Base-by-base conservation (phyloP, 2,329 filamentous ascomycete species). In the Pseudopyrenochaeta lycopersici region DNA sequence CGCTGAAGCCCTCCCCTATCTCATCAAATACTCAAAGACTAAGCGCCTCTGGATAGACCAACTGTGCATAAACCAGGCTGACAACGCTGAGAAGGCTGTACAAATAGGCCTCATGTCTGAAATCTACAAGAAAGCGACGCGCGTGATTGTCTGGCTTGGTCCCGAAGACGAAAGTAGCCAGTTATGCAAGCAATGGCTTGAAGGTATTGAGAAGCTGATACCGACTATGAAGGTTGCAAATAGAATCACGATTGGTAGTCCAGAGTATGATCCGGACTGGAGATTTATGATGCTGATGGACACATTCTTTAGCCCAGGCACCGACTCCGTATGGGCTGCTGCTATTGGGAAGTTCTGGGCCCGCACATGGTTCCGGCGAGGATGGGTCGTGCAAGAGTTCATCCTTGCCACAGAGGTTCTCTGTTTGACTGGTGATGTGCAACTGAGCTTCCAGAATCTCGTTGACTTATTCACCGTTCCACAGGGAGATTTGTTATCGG, bases 91-190 rank as follows among this genome's bases (percentile, higher is more conserved):
- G 36, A 68, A 69, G 17, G 61, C 54, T 4, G 56, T 68, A 18
- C 74, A 76, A 53, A 70, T 77, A 4, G 62, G 59, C 3, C 68
- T 76, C 23, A 77, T 77, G 72, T 64, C 70, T 9, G 45, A 69
- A 3, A 72, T 77, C 32, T 76, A 72, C 61, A 59, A 48, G 29
- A 46, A 41, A 17, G 63, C 65, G 6, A 53, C 42, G 1, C 32
- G 53, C 0, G 58, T 67, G 1, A 46, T 68, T 1, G 46, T 68
- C 7, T 64, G 58, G 55, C 52, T 68, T 4, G 64, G 60, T 14
- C 42, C 43, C n/a, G 54, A 46, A 39, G 53, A 58, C 21, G 52
- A 60, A 5, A 35, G 33, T 23, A 50, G 36, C n/a, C 14, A 18
- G 2, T 2, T 42, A 32, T 53, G 54, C 31, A 57, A 35, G 32